phyloP scores from a whole-genome alignment of 805 yeast species.

The Barnettozyma californica region DNA sequence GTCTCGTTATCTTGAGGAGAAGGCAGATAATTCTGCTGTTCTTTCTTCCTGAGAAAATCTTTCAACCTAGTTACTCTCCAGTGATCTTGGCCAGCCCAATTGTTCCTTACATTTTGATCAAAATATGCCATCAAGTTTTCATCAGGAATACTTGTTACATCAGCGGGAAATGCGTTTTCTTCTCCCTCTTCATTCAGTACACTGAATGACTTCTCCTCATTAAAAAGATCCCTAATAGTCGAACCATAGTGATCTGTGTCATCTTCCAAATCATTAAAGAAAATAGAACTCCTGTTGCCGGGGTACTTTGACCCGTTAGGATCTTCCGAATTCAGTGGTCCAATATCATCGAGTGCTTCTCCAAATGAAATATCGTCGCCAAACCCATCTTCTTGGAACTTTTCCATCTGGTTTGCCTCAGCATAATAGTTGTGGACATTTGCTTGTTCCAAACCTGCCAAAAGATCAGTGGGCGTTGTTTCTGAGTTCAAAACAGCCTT shows the following conservation, averaged over 20 bases:
- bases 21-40: neutral
- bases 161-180: slow-evolving; percentile 9
- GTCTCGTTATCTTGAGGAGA: neutral
- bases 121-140: slow-evolving; percentile 72
- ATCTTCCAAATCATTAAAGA: slow-evolving; percentile 22
- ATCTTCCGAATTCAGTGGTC: slow-evolving; percentile 2
- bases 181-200: slow-evolving; percentile 14
- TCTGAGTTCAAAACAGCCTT: slow-evolving; percentile 18
- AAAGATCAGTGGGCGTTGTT: slow-evolving; percentile 11
- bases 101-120: slow-evolving; percentile 59
- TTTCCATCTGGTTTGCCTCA: slow-evolving; percentile 1
- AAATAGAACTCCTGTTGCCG: slow-evolving; percentile 24
- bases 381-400: slow-evolving; percentile 11
- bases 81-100: slow-evolving; percentile 92
- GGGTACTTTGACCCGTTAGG: slow-evolving; percentile 18
- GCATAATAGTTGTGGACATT: slow-evolving; percentile 7
- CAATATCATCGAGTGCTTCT: slow-evolving; percentile 4
- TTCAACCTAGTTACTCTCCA: slow-evolving; percentile 75
- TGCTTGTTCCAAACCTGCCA: slow-evolving; percentile 11
- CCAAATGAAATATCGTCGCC: slow-evolving; percentile 15
- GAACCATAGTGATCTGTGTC: slow-evolving; percentile 23
- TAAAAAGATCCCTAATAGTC: slow-evolving; percentile 22
- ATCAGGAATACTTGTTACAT: slow-evolving; percentile 37
- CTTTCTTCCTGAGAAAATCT: slow-evolving; percentile 19
- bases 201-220: slow-evolving; percentile 18